Conservation (phyloP, 1,284 basidiomycete species). For the Ceratobasidium sp. region DNA sequence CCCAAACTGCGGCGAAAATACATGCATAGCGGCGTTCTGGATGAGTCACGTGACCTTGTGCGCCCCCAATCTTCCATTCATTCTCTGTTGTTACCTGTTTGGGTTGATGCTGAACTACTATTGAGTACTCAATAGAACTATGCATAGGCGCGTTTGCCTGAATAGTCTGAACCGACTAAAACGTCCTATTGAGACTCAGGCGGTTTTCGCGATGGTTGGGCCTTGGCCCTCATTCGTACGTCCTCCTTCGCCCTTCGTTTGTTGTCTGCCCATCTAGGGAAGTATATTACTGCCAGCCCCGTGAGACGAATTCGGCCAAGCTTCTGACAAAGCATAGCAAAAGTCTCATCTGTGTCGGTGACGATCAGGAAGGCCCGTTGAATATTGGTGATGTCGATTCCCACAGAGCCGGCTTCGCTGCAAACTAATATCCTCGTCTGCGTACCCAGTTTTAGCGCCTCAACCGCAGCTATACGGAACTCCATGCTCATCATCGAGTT, state of each 20-base stretch:
- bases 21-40: too few relatives aligned
- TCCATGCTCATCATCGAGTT: neutral
- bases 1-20: too few relatives aligned
- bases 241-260: neutral
- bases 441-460: neutral
- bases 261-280: neutral
- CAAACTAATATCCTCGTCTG: slow-evolving; percentile 8
- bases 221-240: neutral
- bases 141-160: too few relatives aligned
- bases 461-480: neutral
- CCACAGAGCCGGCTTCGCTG: neutral
- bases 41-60: too few relatives aligned
- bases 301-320: neutral
- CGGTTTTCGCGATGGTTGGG: too few relatives aligned
- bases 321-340: neutral
- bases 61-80: too few relatives aligned
- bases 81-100: too few relatives aligned
- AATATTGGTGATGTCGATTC: neutral
- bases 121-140: too few relatives aligned
- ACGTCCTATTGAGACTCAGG: too few relatives aligned
- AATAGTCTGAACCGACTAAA: too few relatives aligned
- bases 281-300: neutral
- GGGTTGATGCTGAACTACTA: too few relatives aligned
- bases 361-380: neutral
- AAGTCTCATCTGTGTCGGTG: neutral